Evolutionary conservation across 73 alveolate genomes (phyloP).

Genomic region (Stentor roeselii): DNA sequence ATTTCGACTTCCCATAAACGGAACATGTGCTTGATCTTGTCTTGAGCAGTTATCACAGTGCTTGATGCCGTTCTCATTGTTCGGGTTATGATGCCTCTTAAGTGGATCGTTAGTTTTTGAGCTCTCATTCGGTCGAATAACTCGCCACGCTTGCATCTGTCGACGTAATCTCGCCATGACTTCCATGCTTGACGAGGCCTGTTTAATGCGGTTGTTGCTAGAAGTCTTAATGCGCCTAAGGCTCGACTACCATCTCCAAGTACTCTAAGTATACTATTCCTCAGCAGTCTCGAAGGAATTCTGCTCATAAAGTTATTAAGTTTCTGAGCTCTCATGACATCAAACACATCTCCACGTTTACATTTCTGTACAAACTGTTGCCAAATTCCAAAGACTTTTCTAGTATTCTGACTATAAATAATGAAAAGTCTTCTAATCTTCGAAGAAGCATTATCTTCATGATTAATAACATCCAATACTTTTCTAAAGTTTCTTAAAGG

Average conservation of each 20-base stretch:
- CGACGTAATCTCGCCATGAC: background rate
- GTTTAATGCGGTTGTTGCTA: background rate
- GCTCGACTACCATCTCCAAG: background rate
- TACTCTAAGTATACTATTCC: background rate
- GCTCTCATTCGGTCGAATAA: background rate
- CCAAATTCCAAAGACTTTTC: background rate
- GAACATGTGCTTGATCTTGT: background rate
- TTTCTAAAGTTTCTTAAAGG: background rate
- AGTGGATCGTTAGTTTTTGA: background rate
- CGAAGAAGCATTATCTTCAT: no score
- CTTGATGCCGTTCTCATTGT: background rate
- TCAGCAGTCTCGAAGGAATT: background rate
- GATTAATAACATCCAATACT: background rate
- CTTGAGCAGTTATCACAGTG: background rate
- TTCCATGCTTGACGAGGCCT: conserved; percentile 10
- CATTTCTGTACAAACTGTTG: background rate
- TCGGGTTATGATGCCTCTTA: background rate
- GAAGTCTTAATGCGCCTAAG: conserved; percentile 17
- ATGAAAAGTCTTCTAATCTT: no score
- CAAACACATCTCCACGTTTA: background rate
- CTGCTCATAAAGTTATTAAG: background rate
- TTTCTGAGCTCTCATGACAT: background rate
- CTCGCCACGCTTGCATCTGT: conserved; percentile 13
- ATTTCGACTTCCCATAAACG: background rate
- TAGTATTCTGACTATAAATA: no score